Base-by-base conservation (phyloP, 805 yeast genomes). In the Schizosaccharomyces osmophilus region DNA sequence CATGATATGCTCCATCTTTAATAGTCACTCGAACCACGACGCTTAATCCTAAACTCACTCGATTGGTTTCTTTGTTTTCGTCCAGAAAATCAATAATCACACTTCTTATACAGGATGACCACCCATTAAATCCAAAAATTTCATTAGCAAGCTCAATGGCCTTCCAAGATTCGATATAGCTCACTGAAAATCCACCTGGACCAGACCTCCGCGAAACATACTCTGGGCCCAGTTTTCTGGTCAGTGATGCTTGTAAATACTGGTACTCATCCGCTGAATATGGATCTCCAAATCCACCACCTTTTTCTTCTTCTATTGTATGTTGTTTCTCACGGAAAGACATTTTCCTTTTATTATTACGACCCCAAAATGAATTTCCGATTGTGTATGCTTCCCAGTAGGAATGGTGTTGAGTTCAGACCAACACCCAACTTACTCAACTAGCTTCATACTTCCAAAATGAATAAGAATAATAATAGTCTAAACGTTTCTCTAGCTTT, bases 1-100 rank as follows among this genome's bases (percentile, higher is more conserved):
- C 93, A 62, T 83, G 87, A 67, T 74, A 84, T 0, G 95, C 82
- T 0, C 96, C 96, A 68, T 86, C 94, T 66, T 79, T 79, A 51
- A 89, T 73, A 0, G 84, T 80, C 2, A 89, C 80, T 29, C 90
- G 74, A 2, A 88, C 85, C 8, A 69, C 68, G 1, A 76, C 75
- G 5, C 67, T 63, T 58, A 68, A 4, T 68, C 68, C 43, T 15
- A 36, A 17, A 22, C 48, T 39, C 26, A 57, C 45, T 15, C 60
- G 60, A 17, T 43, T 43, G 36, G 17, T 57, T 22, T 57, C 48
- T 22, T 57, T 51, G 36, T 51, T 51, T 51, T 51, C 57, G 57
- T 51, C 57, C 32, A 57, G 19, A 59, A 29, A 61, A 17, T 57
- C 48, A 59, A 36, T 32, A 24, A 39, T 24, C 3, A 32, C 3